phyloP scores from a whole-genome alignment of 2,329 filamentous ascomycete species.

The Myotisia sp. region DNA sequence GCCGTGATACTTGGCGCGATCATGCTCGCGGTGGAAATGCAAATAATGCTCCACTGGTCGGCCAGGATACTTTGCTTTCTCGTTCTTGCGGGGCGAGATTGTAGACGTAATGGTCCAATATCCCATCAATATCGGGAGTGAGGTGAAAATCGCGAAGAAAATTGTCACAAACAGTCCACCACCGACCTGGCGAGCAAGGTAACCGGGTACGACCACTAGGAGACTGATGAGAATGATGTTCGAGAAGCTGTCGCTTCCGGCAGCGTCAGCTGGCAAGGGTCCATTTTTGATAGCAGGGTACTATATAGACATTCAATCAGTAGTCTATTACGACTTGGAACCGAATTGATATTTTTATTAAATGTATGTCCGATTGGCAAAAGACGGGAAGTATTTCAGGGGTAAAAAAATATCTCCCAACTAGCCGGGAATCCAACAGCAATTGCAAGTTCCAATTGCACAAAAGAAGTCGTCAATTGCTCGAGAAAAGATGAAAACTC shows the following conservation, averaged over 20 bases:
- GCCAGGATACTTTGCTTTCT: conserved; percentile 77
- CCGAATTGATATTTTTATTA: not conserved
- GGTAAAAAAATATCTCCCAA: too few relatives aligned
- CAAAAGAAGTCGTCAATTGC: too few relatives aligned
- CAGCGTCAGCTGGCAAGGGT: conserved; percentile 76
- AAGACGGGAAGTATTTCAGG: too few relatives aligned
- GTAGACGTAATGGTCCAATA: conserved; percentile 74
- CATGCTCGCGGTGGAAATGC: conserved; percentile 33
- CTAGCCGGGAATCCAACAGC: not conserved
- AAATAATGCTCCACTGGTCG: conserved; percentile 80
- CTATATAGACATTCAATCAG: conserved; percentile 41
- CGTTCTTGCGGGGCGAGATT: conserved; percentile 77
- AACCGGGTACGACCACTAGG: conserved; percentile 58
- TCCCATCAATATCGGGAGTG: conserved; percentile 60
- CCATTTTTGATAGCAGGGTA: conserved; percentile 85
- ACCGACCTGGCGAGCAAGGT: conserved; percentile 66
- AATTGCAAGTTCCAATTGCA: not conserved
- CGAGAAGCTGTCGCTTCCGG: conserved; percentile 75
- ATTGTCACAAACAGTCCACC: conserved; percentile 77
- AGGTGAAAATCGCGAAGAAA: conserved; percentile 69
- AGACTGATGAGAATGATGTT: conserved; percentile 61
- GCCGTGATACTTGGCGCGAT: conserved; percentile 34
- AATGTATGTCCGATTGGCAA: too few relatives aligned
- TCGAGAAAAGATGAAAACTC: too few relatives aligned
- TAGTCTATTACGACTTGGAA: too few relatives aligned